These are phyloP conservation scores for Hydnomerulius pinastri DNA, from an alignment of 768 basidiomycete species.

Conservation along the genomic window DNA sequence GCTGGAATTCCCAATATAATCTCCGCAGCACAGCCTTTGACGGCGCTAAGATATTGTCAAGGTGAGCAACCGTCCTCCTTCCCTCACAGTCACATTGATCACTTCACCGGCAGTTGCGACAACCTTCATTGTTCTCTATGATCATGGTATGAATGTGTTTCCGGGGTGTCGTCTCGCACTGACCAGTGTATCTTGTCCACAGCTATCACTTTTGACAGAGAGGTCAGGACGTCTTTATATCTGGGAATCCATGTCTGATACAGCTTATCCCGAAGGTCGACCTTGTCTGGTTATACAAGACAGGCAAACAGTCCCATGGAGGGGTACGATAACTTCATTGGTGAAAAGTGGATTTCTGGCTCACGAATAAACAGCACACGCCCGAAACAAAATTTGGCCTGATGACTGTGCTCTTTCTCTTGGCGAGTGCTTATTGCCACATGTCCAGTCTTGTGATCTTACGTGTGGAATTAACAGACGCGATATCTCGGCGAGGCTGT, in stretches of 20 bases:
- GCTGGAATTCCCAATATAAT: neutral
- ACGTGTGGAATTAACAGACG: neutral
- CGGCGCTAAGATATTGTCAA: neutral
- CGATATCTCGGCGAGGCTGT: constrained; percentile 3
- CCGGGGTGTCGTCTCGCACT: neutral
- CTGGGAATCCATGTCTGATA: neutral
- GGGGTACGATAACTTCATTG: neutral
- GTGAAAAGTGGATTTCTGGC: neutral
- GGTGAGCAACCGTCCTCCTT: neutral
- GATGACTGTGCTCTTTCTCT: neutral
- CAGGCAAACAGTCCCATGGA: neutral
- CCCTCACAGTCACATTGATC: neutral
- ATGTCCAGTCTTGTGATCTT: neutral
- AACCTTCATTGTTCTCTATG: constrained; percentile 1
- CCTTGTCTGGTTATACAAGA: neutral
- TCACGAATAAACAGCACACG: neutral
- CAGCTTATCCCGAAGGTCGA: neutral
- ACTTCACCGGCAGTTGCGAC: neutral
- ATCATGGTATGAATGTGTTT: constrained; percentile 2
- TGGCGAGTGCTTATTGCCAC: neutral
- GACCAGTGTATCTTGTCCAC: neutral
- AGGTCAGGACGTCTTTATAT: neutral
- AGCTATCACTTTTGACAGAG: constrained; percentile 4
- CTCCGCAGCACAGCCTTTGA: neutral
- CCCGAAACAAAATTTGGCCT: neutral